Conservation (phyloP, 2,329 filamentous ascomycete species). For the Alternaria sp. region DNA sequence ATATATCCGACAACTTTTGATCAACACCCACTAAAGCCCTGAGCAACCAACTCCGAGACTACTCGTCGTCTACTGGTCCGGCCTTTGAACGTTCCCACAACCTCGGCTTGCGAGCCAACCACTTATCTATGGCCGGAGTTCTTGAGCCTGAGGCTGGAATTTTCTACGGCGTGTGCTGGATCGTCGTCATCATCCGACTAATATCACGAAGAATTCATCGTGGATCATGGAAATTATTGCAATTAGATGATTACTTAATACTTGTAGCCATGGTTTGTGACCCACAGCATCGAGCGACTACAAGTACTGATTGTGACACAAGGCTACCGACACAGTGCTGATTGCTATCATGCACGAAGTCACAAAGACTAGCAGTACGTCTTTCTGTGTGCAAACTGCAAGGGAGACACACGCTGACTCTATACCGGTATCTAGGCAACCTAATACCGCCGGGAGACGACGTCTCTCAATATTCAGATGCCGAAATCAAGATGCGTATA, state of each 20-base stretch:
- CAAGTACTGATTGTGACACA: slow-evolving; percentile 4
- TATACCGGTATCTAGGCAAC: slow-evolving; percentile 22
- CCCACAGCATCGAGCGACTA: not conserved
- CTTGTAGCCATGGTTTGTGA: slow-evolving; percentile 41
- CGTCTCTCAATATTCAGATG: slow-evolving; percentile 37
- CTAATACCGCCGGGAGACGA: slow-evolving; percentile 44
- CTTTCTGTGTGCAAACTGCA: not conserved
- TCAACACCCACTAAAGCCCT: slow-evolving; percentile 1
- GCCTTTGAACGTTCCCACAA: slow-evolving; percentile 3
- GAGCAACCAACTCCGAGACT: not conserved
- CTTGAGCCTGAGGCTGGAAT: slow-evolving; percentile 44
- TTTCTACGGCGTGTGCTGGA: slow-evolving; percentile 43
- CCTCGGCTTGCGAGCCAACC: slow-evolving; percentile 8
- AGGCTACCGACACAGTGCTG: slow-evolving; percentile 44
- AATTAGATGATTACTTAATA: slow-evolving; percentile 47
- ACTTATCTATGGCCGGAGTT: slow-evolving; percentile 28
- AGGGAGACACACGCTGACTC: not conserved
- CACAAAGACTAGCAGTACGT: slow-evolving; percentile 33
- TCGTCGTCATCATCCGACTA: slow-evolving; percentile 38
- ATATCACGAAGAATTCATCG: slow-evolving; percentile 39
- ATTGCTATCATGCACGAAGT: slow-evolving; percentile 43
- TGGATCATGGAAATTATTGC: slow-evolving; percentile 40
- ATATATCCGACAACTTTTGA: not conserved
- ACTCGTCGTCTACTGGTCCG: not conserved
- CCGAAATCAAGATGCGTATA: slow-evolving; percentile 52